Evolutionary conservation across 2,329 filamentous ascomycete genomes (phyloP).

Genomic region (Exophiala mesophila): DNA sequence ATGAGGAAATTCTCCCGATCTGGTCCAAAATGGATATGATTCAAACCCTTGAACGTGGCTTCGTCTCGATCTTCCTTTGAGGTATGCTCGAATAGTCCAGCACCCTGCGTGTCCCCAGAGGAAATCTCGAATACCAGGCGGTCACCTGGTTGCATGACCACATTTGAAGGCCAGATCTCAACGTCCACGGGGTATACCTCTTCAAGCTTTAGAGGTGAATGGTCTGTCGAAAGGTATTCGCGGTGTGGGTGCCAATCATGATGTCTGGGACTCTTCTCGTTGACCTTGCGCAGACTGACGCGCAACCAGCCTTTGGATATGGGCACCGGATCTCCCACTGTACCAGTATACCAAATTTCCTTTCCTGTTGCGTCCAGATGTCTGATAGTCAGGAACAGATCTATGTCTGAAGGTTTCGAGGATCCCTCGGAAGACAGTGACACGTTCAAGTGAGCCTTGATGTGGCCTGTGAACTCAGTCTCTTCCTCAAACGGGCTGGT

Average conservation of each 20-base stretch:
- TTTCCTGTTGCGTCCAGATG: slow-evolving; percentile 46
- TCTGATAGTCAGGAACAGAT: slow-evolving; percentile 53
- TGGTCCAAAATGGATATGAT: slow-evolving; percentile 46
- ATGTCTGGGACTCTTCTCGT: slow-evolving; percentile 41
- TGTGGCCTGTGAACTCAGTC: slow-evolving; percentile 65
- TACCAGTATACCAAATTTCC: slow-evolving; percentile 52
- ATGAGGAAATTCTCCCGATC: slow-evolving; percentile 45
- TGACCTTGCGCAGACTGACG: slow-evolving; percentile 46
- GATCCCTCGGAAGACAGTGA: slow-evolving; percentile 44
- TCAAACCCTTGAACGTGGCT: slow-evolving; percentile 43
- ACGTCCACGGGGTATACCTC: slow-evolving; percentile 50
- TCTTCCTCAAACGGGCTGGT: slow-evolving; percentile 56
- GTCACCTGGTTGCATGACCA: slow-evolving; percentile 33
- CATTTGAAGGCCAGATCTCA: slow-evolving; percentile 37
- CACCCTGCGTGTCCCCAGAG: slow-evolving; percentile 48
- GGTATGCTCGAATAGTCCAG: slow-evolving; percentile 46
- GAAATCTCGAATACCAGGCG: slow-evolving; percentile 30
- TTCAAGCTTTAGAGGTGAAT: slow-evolving; percentile 44
- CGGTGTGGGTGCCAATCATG: slow-evolving; percentile 46
- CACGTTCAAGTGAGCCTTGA: slow-evolving; percentile 60
- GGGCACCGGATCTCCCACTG: slow-evolving; percentile 51
- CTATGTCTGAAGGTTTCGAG: slow-evolving; percentile 46
- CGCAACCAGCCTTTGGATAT: slow-evolving; percentile 53
- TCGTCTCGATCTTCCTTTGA: slow-evolving; percentile 17
- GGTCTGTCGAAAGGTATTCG: slow-evolving; percentile 47